Conservation (phyloP, 2,329 filamentous ascomycete genomes). For the Cladosporium sp. region DNA sequence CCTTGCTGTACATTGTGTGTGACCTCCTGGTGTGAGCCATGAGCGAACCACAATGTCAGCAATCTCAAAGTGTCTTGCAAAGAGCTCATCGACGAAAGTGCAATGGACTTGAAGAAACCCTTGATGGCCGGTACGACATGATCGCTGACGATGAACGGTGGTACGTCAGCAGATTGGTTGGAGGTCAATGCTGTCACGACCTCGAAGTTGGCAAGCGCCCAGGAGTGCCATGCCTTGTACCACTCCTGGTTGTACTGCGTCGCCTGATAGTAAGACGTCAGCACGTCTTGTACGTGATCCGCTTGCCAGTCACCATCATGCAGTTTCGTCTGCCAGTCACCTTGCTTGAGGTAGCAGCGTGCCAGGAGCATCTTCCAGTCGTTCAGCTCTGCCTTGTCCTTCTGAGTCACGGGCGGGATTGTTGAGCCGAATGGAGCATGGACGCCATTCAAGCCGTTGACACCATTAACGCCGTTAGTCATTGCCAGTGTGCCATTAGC, state of each 20-base stretch:
- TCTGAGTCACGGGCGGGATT: constrained; percentile 36
- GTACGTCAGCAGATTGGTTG: constrained; percentile 58
- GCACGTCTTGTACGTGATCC: constrained; percentile 80
- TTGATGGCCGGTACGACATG: constrained; percentile 93
- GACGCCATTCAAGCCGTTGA: constrained; percentile 43
- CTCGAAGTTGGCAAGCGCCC: constrained; percentile 97
- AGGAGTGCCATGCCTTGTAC: constrained; percentile 99
- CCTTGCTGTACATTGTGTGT: constrained; percentile 86
- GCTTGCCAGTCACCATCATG: constrained; percentile 88
- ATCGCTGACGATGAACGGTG: constrained; percentile 70
- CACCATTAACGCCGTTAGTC: constrained; percentile 48
- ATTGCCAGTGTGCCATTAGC: constrained; percentile 34
- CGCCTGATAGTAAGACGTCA: constrained; percentile 86
- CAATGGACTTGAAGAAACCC: constrained; percentile 97
- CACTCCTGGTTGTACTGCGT: constrained; percentile 92
- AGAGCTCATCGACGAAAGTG: constrained; percentile 85
- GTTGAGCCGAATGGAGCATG: constrained; percentile 36
- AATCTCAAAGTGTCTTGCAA: constrained; percentile 92
- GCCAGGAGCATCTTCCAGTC: constrained; percentile 73
- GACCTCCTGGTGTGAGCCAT: constrained; percentile 85
- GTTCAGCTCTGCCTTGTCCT: constrained; percentile 47
- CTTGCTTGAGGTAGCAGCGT: constrained; percentile 93
- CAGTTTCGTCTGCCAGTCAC: constrained; percentile 88
- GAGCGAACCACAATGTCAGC: constrained; percentile 93
- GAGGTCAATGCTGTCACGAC: constrained; percentile 82